Evolutionary conservation across 371 early-diverging fungal species (phyloP).

Genomic region (Mucor plumbeus): DNA sequence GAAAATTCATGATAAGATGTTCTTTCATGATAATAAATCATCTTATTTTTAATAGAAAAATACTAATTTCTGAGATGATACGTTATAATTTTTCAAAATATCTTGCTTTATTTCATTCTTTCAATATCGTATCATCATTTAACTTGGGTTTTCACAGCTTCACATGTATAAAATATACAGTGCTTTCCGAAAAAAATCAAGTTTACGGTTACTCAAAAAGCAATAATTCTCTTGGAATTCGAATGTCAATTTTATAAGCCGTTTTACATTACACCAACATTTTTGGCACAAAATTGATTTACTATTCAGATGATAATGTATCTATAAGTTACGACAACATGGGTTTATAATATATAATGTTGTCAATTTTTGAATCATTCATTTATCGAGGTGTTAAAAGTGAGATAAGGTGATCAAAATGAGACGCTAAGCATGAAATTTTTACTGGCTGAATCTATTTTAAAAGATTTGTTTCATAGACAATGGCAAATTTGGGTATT

Average conservation of each 20-base stretch:
- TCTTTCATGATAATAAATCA: not conserved
- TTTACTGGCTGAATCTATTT: no score
- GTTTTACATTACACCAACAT: not conserved
- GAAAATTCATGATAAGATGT: not conserved
- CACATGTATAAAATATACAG: not conserved
- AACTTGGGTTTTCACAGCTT: not conserved
- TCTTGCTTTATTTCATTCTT: not conserved
- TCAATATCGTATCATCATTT: not conserved
- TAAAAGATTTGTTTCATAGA: no score
- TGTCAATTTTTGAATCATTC: no score
- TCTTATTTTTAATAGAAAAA: not conserved
- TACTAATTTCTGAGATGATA: not conserved
- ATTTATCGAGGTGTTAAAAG: no score
- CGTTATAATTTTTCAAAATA: not conserved
- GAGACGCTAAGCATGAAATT: no score
- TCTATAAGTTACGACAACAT: not conserved
- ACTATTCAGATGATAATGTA: no score
- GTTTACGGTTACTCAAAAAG: conserved; percentile 1
- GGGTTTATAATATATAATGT: not conserved
- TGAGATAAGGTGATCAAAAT: no score
- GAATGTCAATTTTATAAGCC: not conserved
- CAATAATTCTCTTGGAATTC: not conserved
- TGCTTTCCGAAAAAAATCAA: not conserved
- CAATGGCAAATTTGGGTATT: no score
- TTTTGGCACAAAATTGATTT: not conserved